These are phyloP conservation scores for Backusella mclennaniae DNA, from an alignment of 192 early-diverging fungal genomes.

Conservation along the genomic window DNA sequence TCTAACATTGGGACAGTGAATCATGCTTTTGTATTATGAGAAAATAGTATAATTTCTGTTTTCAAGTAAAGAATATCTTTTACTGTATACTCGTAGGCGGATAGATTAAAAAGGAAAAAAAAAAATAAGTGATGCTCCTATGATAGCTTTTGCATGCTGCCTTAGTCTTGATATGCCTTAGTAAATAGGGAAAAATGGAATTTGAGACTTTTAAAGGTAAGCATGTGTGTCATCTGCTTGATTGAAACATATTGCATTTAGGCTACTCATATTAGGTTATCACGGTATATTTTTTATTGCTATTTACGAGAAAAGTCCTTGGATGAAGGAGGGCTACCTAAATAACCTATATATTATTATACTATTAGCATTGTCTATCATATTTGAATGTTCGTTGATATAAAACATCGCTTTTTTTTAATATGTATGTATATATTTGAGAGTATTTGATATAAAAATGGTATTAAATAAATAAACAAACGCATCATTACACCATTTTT, in stretches of 20 bases:
- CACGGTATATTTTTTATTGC: neutral
- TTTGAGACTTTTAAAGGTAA: neutral
- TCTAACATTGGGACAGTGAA: too few species aligned
- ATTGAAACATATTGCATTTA: constrained; percentile 8
- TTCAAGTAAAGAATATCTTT: too few species aligned
- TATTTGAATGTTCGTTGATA: neutral
- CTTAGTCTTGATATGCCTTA: neutral
- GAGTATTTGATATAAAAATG: neutral
- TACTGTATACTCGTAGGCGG: too few species aligned
- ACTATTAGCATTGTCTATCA: too few species aligned
- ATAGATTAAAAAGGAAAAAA: neutral
- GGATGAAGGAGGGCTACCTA: neutral
- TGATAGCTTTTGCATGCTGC: neutral
- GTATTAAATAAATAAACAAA: neutral
- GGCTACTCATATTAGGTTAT: neutral
- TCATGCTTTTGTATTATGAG: too few species aligned
- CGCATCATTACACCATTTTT: neutral
- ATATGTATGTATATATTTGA: neutral
- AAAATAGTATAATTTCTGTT: too few species aligned
- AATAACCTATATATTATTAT: neutral
- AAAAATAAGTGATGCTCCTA: neutral
- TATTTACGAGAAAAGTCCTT: neutral
- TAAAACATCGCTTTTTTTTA: neutral
- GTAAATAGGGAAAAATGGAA: neutral
- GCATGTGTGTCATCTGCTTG: constrained; percentile 1